These are phyloP conservation scores for Peterozyma toletana DNA, from an alignment of 805 yeast species.

Conservation along the genomic window DNA sequence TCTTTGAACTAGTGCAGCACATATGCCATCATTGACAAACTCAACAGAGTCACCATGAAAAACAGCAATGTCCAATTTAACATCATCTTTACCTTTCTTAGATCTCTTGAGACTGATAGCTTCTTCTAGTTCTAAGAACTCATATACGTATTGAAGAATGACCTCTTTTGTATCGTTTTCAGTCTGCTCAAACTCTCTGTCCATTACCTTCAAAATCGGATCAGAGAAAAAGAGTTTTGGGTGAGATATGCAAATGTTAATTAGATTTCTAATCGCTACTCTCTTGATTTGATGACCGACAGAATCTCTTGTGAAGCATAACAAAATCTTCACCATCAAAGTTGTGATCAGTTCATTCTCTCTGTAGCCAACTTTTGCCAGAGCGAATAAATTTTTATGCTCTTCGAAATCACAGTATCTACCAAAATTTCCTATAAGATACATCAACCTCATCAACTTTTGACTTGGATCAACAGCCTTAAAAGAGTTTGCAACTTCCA, in stretches of 20 bases:
- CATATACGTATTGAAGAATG: slow-evolving; percentile 49
- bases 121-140: slow-evolving; percentile 54
- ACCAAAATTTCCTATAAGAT: slow-evolving; percentile 66
- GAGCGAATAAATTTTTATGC: slow-evolving; percentile 29
- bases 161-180: slow-evolving; percentile 38
- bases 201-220: slow-evolving; percentile 44
- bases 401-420: slow-evolving; percentile 56
- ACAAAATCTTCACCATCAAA: slow-evolving; percentile 49
- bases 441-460: slow-evolving; percentile 48
- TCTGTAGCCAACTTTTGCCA: slow-evolving; percentile 32
- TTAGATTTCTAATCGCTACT: slow-evolving; percentile 48
- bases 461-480: slow-evolving; percentile 9
- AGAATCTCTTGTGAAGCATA: slow-evolving; percentile 39
- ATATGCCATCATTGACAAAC: slow-evolving; percentile 58
- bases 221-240: slow-evolving; percentile 61
- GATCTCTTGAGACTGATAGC: slow-evolving; percentile 30
- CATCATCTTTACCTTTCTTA: not conserved
- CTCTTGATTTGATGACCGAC: slow-evolving; percentile 30
- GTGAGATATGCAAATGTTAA: slow-evolving; percentile 52
- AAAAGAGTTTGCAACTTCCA: slow-evolving; percentile 19
- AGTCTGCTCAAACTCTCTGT: slow-evolving; percentile 33
- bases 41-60: slow-evolving; percentile 48
- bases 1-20: slow-evolving; percentile 65
- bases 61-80: slow-evolving; percentile 35
- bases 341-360: slow-evolving; percentile 50